phyloP scores from a whole-genome alignment of 2,329 filamentous ascomycete species.

The Nemania serpens region DNA sequence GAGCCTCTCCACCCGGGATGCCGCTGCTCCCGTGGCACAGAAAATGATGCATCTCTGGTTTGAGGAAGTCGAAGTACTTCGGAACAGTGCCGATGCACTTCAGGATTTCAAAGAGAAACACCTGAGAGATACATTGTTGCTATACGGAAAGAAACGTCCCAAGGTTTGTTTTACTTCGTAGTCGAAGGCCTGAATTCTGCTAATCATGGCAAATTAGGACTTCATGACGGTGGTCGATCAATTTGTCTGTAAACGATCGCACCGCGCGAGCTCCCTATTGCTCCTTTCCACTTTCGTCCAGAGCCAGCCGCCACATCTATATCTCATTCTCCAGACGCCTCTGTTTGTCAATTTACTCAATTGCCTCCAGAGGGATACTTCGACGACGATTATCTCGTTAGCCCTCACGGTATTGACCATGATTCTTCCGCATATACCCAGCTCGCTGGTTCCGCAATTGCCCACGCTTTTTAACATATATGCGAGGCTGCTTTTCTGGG shows the following conservation, averaged over 20 bases:
- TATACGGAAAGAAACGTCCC: slow-evolving; percentile 70
- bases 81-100: slow-evolving; percentile 44
- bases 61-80: slow-evolving; percentile 46
- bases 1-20: slow-evolving; percentile 47
- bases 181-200: slow-evolving; percentile 26
- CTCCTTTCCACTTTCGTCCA: slow-evolving; percentile 75
- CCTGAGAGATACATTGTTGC: slow-evolving; percentile 57
- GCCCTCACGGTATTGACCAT: slow-evolving; percentile 78
- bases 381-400: slow-evolving; percentile 75
- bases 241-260: slow-evolving; percentile 66
- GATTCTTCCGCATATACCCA: slow-evolving; percentile 81
- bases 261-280: slow-evolving; percentile 66
- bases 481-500: slow-evolving; percentile 79
- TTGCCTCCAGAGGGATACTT: slow-evolving; percentile 78
- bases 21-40: slow-evolving; percentile 46
- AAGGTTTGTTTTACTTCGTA: slow-evolving; percentile 48
- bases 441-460: slow-evolving; percentile 69
- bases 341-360: slow-evolving; percentile 73
- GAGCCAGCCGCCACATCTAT: slow-evolving; percentile 77
- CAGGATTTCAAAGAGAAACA: slow-evolving; percentile 55
- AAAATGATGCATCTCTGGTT: slow-evolving; percentile 64
- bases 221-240: slow-evolving; percentile 69
- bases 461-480: slow-evolving; percentile 82
- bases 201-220: slow-evolving; percentile 50
- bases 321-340: slow-evolving; percentile 72